These are phyloP conservation scores for Xylaria venustula DNA, from an alignment of 495 filamentous ascomycete species.

Conservation along the genomic window DNA sequence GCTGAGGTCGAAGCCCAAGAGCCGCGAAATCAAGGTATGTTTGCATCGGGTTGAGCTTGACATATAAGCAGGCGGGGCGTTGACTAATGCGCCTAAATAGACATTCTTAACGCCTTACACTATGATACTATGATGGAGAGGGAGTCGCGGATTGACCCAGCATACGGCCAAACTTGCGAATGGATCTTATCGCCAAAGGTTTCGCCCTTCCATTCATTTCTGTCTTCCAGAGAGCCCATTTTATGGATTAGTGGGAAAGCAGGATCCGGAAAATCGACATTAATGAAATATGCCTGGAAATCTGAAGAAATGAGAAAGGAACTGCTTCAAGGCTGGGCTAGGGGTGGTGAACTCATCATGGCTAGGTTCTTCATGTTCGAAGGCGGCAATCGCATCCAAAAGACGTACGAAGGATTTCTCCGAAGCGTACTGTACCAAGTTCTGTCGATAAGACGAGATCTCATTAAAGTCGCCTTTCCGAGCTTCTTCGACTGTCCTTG, in stretches of 20 bases:
- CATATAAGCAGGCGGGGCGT: background rate
- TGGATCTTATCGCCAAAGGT: conserved; percentile 26
- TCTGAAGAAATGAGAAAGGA: conserved; percentile 19
- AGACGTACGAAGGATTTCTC: conserved; percentile 40
- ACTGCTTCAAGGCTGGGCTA: conserved; percentile 23
- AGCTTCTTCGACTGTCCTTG: conserved; percentile 28
- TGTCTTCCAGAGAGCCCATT: conserved; percentile 22
- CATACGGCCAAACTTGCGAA: conserved; percentile 32
- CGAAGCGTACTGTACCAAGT: conserved; percentile 39
- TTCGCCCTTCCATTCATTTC: conserved; percentile 21
- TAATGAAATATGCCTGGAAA: conserved; percentile 33
- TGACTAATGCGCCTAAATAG: conserved; percentile 14
- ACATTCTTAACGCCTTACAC: conserved; percentile 32
- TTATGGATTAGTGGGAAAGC: conserved; percentile 36
- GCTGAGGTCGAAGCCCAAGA: conserved; percentile 27
- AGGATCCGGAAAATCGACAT: conserved; percentile 36
- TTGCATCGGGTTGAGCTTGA: too few species aligned
- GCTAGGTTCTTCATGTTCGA: conserved; percentile 44
- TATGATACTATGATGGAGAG: conserved; percentile 31
- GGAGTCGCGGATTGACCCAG: conserved; percentile 30
- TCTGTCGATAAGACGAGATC: conserved; percentile 25
- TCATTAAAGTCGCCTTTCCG: conserved; percentile 31
- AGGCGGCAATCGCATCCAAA: conserved; percentile 39
- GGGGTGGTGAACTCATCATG: conserved; percentile 25
- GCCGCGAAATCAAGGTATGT: conserved; percentile 34